Base-by-base conservation (phyloP, 352 stramenopile species). In the Globisporangium acanthophoron region DNA sequence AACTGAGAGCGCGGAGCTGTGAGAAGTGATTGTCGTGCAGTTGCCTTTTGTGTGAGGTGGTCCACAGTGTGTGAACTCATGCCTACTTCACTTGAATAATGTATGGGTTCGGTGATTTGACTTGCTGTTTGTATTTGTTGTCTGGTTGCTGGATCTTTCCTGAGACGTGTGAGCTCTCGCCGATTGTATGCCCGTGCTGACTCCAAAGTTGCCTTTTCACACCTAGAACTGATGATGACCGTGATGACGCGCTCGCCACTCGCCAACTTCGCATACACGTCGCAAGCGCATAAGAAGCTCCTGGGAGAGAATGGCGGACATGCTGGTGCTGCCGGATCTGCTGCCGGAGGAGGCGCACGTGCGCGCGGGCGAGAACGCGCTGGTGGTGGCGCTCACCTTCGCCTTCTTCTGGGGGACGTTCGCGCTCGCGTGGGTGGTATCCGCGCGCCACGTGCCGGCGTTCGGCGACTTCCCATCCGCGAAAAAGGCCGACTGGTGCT, bases 401-500 rank as follows among this genome's bases (percentile, higher is more conserved):
- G 65, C 62, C 18, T 58, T 90, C 56, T 92, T 92, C 60, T 89
- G 80, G 78, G 66, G 51, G 48, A 76, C 80, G 43, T 92, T 92
- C 48, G 71, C 65, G 1, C 51, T 78, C 40, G 82, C 82, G 12
- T 90, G 82, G 82, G 60, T 73, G 59, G 53, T 82, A 9, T 90
- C 76, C 3, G 74, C 53, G 64, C 74, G 70, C 35, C 70, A 69
- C 51, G 69, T 90, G 31, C 64, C 76, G 3, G 80, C 88, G 59
- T 92, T 92, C 48, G 54, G 67, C 4, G 54, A 29, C 48, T 92
- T 92, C 59, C 79, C 77, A 4, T 50, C 74, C 12, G 76, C 65
- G n/a, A 68, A 88, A 44, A 92, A 90, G 54, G 82, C 82, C 3
- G 82, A 92, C 63, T 92, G 82, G 82, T 92, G 82, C 59, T 92